Evolutionary conservation across 345 rosid species (phyloP), one percentile per base, ranked within the genome.

Genomic region (Odontarrhena argentea): DNA sequence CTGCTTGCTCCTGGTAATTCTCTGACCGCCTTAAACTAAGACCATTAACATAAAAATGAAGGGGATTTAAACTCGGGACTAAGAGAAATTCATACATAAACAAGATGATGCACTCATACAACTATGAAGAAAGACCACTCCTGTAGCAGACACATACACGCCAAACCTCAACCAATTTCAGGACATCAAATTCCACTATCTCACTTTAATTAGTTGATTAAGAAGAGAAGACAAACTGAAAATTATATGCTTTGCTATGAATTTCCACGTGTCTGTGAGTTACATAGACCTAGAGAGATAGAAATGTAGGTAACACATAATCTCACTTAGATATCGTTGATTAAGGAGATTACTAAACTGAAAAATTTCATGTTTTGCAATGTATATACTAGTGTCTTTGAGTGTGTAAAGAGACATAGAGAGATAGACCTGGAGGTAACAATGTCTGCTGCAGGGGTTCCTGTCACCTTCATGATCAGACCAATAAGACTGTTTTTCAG

Each of bases 371-470:
- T 12, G 55, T 53, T 64, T 51, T 26, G 22, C 60, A 35, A 58
- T 47, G 25, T 50, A 57, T 25, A 43, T 26, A 52, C 5, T 7
- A 0, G 38, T 43, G 2, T 30, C 14, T 53, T 10, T 38, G 35
- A 53, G 69, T 40, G 3, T 40, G 53, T 35, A 60, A 62, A 70
- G 47, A 32, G 59, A 63, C 28, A 63, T 18, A 48, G 63, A 75
- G 70, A 77, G 67, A 55, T 43, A 77, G 59, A 88, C 99, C 92
- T 63, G 79, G 66, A 91, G 89, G 79, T 79, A 83, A 78, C 99
- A 94, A 8, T 84, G 85, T 49, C 87, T 84, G 55, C 99, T 72
- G 76, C 99, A 94, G 79, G 96, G 97, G 68, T 79, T 87, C 77
- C 86, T 70, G 59, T 84, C 92, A 77, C 86, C 95, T 80, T 90